phyloP scores from a whole-genome alignment of 257 asterid species.

The Verbena officinalis region DNA sequence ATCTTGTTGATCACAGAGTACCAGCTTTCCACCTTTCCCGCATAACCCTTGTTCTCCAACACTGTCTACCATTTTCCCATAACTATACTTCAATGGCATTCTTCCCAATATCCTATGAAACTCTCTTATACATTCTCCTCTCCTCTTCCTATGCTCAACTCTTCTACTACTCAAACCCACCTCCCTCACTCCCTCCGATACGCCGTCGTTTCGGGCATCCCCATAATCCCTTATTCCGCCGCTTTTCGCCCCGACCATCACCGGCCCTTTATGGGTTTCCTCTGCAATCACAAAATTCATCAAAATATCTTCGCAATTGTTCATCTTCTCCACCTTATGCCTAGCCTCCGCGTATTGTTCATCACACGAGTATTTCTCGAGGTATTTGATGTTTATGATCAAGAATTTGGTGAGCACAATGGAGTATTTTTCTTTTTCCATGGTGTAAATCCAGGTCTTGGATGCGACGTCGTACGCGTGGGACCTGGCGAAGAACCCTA shows the following conservation, averaged over 20 bases:
- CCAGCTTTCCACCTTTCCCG: slow-evolving; percentile 61
- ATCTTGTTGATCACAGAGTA: slow-evolving; percentile 67
- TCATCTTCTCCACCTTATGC: slow-evolving; percentile 52
- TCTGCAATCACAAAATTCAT: slow-evolving; percentile 85
- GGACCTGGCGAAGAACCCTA: slow-evolving; percentile 87
- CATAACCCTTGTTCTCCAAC: slow-evolving; percentile 90
- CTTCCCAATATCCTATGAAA: slow-evolving; percentile 69
- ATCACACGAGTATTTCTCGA: slow-evolving; percentile 64
- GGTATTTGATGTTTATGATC: slow-evolving; percentile 52
- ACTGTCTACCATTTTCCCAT: slow-evolving; percentile 69
- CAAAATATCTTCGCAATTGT: slow-evolving; percentile 85
- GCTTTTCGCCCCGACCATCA: slow-evolving; percentile 60
- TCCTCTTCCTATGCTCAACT: slow-evolving; percentile 78
- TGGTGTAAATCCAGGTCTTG: slow-evolving; percentile 76
- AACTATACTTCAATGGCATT: slow-evolving; percentile 81
- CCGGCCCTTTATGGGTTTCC: slow-evolving; percentile 55
- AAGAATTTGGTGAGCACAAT: slow-evolving; percentile 78
- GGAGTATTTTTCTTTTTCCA: slow-evolving; percentile 70
- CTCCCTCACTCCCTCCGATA: slow-evolving; percentile 45
- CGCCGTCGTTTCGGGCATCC: slow-evolving; percentile 83
- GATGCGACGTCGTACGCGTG: slow-evolving; percentile 67
- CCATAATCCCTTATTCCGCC: slow-evolving; percentile 81
- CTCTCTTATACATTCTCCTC: slow-evolving; percentile 77
- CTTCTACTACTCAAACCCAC: slow-evolving; percentile 84
- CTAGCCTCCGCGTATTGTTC: slow-evolving; percentile 37